Conservation (phyloP, 2,329 filamentous ascomycete genomes). For the Penicillium sp. region DNA sequence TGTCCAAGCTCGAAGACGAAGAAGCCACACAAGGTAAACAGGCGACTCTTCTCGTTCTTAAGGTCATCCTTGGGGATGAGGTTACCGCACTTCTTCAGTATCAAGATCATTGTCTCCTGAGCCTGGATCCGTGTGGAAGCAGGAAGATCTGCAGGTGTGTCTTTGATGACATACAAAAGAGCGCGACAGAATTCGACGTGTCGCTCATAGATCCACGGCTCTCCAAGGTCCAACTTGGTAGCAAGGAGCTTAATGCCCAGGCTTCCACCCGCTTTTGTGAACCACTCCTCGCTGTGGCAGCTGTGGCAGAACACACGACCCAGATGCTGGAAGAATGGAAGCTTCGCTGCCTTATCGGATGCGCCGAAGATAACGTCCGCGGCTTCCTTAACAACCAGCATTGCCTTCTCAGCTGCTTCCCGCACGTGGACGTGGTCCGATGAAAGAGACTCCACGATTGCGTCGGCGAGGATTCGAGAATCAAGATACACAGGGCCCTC, state of each 20-base stretch:
- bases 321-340: slow-evolving; percentile 81
- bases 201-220: slow-evolving; percentile 73
- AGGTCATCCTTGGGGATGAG: slow-evolving; percentile 75
- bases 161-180: slow-evolving; percentile 96
- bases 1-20: slow-evolving; percentile 87
- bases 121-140: slow-evolving; percentile 81
- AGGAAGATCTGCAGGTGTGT: slow-evolving; percentile 90
- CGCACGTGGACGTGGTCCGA: slow-evolving; percentile 77
- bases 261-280: slow-evolving; percentile 89
- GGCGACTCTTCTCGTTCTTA: slow-evolving; percentile 59
- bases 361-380: slow-evolving; percentile 75
- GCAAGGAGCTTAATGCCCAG: slow-evolving; percentile 84
- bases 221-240: slow-evolving; percentile 77
- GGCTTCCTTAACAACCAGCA: slow-evolving; percentile 72
- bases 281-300: slow-evolving; percentile 98
- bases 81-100: slow-evolving; percentile 74
- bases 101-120: slow-evolving; percentile 73
- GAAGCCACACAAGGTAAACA: slow-evolving; percentile 74
- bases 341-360: slow-evolving; percentile 63
- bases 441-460: slow-evolving; percentile 81
- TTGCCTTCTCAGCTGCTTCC: slow-evolving; percentile 73
- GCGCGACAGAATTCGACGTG: slow-evolving; percentile 85
- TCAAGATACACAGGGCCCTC: slow-evolving; percentile 86
- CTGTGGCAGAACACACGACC: slow-evolving; percentile 84
- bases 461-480: slow-evolving; percentile 79